Conservation (phyloP, 192 early-diverging fungal species). For the Backusella australiensis region DNA sequence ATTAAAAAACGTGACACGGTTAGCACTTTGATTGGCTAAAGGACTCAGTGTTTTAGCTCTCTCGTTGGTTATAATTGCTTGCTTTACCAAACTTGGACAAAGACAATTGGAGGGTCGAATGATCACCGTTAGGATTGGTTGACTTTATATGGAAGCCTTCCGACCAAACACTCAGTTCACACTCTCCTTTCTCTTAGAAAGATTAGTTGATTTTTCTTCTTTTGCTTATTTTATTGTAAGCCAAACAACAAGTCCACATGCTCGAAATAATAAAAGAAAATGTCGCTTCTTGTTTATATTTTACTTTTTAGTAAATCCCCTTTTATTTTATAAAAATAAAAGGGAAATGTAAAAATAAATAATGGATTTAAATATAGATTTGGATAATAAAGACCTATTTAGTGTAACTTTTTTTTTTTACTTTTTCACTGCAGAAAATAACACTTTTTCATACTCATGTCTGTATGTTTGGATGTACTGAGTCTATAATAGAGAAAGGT, state of each 20-base stretch:
- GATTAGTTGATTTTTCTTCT: background rate
- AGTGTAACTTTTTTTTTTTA: background rate
- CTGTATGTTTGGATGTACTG: background rate
- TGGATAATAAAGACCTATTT: background rate
- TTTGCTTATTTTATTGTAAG: background rate
- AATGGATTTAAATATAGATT: background rate
- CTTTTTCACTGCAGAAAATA: background rate
- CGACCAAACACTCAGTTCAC: background rate
- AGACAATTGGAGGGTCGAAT: background rate
- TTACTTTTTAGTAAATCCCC: background rate
- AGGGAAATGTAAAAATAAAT: background rate
- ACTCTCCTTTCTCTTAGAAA: background rate
- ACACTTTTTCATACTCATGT: background rate
- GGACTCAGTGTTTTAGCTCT: background rate
- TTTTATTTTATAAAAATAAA: background rate
- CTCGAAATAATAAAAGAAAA: background rate
- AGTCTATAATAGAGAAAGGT: background rate
- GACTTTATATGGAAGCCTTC: background rate
- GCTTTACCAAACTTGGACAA: background rate
- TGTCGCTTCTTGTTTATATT: background rate
- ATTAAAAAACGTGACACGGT: constrained; percentile 8
- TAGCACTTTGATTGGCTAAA: background rate
- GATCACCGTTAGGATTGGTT: background rate
- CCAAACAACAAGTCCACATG: background rate
- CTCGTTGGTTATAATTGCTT: background rate